Evolutionary conservation across 2,329 filamentous ascomycete genomes (phyloP).

Genomic region (Tolypocladium capitatum): DNA sequence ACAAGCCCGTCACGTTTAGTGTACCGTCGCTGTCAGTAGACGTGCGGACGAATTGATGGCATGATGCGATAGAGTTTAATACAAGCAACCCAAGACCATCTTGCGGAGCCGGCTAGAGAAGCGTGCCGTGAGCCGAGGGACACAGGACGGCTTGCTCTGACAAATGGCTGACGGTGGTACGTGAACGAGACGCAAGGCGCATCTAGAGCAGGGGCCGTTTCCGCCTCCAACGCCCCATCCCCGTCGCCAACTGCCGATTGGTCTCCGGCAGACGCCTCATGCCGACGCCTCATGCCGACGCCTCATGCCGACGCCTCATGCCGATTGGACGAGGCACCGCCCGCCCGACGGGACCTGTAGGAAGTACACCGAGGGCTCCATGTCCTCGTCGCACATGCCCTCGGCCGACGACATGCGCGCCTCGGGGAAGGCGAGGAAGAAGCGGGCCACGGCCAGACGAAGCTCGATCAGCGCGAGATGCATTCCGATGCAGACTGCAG

Average conservation of each 20-base stretch:
- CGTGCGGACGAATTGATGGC: conserved; percentile 8
- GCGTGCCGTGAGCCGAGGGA: background rate
- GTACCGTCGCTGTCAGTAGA: conserved; percentile 26
- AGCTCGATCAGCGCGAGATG: conserved; percentile 45
- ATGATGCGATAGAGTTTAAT: background rate
- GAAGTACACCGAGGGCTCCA: conserved; percentile 21
- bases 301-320: background rate
- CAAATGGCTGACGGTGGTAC: background rate
- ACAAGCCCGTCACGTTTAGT: conserved; percentile 32
- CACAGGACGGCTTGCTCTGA: background rate
- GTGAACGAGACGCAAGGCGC: background rate
- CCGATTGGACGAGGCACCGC: conserved; percentile 16
- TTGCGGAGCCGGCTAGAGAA: background rate
- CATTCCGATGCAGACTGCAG: conserved; percentile 37
- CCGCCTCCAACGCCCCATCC: too few relatives aligned
- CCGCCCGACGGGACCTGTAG: conserved; percentile 17
- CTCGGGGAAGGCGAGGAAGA: conserved; percentile 34
- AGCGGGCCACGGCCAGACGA: conserved; percentile 33
- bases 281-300: too few relatives aligned
- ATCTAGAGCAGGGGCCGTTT: background rate
- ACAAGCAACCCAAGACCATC: background rate
- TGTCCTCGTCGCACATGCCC: conserved; percentile 21
- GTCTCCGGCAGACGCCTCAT: too few relatives aligned
- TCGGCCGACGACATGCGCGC: conserved; percentile 17
- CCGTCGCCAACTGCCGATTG: too few relatives aligned